These are phyloP conservation scores for Elongisporangium anandrum DNA, from an alignment of 352 stramenopile species.

Conservation along the genomic window DNA sequence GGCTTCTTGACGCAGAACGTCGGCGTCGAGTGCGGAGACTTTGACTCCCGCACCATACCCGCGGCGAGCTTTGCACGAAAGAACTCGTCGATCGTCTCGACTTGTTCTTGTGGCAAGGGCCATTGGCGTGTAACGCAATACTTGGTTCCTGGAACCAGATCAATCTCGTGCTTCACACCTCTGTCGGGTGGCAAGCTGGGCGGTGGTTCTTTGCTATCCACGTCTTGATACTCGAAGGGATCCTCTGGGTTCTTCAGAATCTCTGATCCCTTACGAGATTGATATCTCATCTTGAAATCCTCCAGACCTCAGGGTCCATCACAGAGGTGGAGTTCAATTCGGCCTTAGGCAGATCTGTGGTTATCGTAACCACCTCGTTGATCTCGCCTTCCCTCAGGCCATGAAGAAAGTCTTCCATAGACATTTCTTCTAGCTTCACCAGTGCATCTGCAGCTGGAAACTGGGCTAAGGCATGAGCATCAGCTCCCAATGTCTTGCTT, in stretches of 20 bases:
- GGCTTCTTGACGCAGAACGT: constrained; percentile 22
- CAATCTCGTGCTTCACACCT: constrained; percentile 12
- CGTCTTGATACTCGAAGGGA: constrained; percentile 5
- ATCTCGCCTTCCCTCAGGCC: too few species aligned
- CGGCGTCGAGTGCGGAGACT: constrained; percentile 13
- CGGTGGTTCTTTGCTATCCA: neutral
- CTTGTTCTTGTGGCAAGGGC: constrained; percentile 14
- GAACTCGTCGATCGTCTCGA: constrained; percentile 13
- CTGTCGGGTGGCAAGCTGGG: constrained; percentile 5
- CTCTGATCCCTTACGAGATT: constrained; percentile 3
- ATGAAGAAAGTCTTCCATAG: too few species aligned
- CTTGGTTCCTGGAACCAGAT: constrained; percentile 11
- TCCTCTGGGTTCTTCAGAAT: constrained; percentile 9
- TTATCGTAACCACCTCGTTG: too few species aligned
- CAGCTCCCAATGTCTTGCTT: too few species aligned
- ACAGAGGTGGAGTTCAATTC: too few species aligned
- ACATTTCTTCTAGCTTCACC: too few species aligned
- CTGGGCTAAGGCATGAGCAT: too few species aligned
- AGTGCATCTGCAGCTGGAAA: too few species aligned
- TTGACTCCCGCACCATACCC: constrained; percentile 13
- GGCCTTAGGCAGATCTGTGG: too few species aligned
- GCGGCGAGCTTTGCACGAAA: constrained; percentile 6
- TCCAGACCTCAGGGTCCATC: too few species aligned
- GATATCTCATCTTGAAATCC: too few species aligned
- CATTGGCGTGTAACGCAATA: constrained; percentile 12